phyloP scores from a whole-genome alignment of 2,329 filamentous ascomycete genomes.

The Trematosphaeria pertusa region DNA sequence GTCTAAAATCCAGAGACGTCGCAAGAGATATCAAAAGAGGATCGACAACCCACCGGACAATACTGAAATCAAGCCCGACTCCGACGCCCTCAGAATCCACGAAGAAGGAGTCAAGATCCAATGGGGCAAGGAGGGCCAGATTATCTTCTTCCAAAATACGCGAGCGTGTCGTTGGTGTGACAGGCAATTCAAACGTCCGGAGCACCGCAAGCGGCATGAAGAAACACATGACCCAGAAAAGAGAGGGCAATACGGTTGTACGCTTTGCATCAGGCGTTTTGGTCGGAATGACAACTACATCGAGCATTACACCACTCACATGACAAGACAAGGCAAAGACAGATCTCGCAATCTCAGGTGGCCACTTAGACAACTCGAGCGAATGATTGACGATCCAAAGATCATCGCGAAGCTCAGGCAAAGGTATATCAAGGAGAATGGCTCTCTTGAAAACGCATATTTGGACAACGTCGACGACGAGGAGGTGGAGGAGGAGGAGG shows the following conservation, averaged over 20 bases:
- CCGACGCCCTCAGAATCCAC: not conserved
- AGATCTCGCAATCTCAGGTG: constrained; percentile 33
- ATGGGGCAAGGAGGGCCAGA: not conserved
- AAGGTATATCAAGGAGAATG: too few species aligned
- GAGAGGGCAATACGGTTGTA: constrained; percentile 31
- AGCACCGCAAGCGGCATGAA: constrained; percentile 41
- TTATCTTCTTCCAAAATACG: not conserved
- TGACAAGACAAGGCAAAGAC: constrained; percentile 33
- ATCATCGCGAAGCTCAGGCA: constrained; percentile 37
- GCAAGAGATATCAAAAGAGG: not conserved
- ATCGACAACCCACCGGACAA: not conserved
- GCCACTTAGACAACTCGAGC: constrained; percentile 30
- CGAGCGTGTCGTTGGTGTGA: constrained; percentile 10
- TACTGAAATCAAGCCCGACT: too few species aligned
- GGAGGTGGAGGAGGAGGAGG: too few species aligned
- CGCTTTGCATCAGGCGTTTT: constrained; percentile 34
- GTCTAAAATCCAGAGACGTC: too few species aligned
- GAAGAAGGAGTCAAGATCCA: not conserved
- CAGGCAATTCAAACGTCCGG: constrained; percentile 32
- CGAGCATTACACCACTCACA: constrained; percentile 42
- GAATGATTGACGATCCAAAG: constrained; percentile 29
- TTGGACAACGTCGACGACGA: too few species aligned
- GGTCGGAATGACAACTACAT: constrained; percentile 45
- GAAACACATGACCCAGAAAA: constrained; percentile 30
- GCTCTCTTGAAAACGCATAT: too few species aligned